Evolutionary conservation across 2,329 filamentous ascomycete genomes (phyloP), one percentile per base, ranked within the genome.

Genomic region (Colletotrichum costaricense): DNA sequence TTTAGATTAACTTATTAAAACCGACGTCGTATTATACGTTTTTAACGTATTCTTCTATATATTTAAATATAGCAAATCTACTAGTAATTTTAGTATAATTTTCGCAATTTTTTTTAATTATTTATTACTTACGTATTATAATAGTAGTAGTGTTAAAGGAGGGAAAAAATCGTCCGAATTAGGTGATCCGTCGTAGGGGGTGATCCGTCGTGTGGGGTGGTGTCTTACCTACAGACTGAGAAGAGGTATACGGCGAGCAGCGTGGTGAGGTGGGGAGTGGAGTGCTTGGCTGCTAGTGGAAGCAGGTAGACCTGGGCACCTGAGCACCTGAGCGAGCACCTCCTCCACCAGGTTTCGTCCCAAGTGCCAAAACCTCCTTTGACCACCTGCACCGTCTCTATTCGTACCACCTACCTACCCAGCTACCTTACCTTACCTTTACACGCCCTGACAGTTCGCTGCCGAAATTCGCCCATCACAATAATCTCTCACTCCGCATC

Each of bases 351-450:
- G 26, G 71, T 73, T 73, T 71, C 67, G 67, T 73, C 71, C 71
- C 35, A 73, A 71, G 71, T 73, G 67, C 35, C 71, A 65, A 73
- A 73, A 63, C 71, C 70, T 71, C 71, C 71, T 73, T 71, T 66
- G 67, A 73, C 71, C 70, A 73, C 66, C 71, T 49, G 42, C 42
- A 49, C 42, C 42, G n/a, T 49, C 42, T 49, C 64, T 70, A 42
- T 42, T 42, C 38, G 38, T 42, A 42, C 38, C 38, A 42, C 35
- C 35, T 42, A 16, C 38, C 38, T 42, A 42, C 14, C 38, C 38
- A 42, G 5, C 38, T 42, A 42, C 38, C 38, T 42, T 42, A 42
- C 38, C 54, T 26, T 56, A 56, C 24, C 49, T 60, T 67, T 62
- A 28, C 67, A 59, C 56, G 67, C 71, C 66, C 63, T 69, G 69